These are phyloP conservation scores for Arxiozyma slooffiae DNA, from an alignment of 1,139 yeast species.

Conservation along the genomic window DNA sequence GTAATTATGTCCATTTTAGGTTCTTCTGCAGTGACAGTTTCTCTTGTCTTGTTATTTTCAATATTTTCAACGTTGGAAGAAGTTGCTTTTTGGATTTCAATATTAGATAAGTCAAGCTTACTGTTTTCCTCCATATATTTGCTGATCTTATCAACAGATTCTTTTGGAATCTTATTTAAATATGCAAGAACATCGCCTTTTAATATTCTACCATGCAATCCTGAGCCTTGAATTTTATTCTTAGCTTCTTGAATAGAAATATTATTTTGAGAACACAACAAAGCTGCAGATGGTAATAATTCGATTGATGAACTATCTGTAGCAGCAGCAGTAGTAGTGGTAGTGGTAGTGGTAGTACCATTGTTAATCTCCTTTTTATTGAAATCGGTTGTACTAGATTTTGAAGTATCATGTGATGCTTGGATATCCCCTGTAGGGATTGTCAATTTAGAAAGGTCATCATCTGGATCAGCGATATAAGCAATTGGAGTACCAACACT, in stretches of 20 bases:
- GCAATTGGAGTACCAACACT: slow-evolving; percentile 90
- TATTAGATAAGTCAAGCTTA: slow-evolving; percentile 68
- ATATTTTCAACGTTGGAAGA: slow-evolving; percentile 21
- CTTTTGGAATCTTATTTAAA: slow-evolving; percentile 58
- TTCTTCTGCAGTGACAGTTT: slow-evolving; percentile 5
- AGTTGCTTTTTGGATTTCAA: slow-evolving; percentile 31
- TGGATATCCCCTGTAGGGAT: slow-evolving; percentile 39
- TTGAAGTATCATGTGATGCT: not conserved
- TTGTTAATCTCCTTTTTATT: not conserved
- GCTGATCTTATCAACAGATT: slow-evolving; percentile 45
- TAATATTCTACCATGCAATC: slow-evolving; percentile 77
- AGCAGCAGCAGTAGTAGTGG: not conserved
- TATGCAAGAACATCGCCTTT: slow-evolving; percentile 88
- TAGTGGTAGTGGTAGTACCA: too few species aligned
- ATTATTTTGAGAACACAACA: slow-evolving; percentile 50
- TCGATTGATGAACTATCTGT: slow-evolving; percentile 3
- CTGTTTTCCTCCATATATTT: slow-evolving; percentile 47
- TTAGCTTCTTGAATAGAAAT: slow-evolving; percentile 65
- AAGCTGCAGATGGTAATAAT: slow-evolving; percentile 59
- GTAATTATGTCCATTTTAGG: slow-evolving; percentile 7
- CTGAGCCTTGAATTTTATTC: slow-evolving; percentile 66
- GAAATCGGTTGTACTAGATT: not conserved
- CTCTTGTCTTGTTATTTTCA: not conserved
- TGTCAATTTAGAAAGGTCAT: slow-evolving; percentile 58
- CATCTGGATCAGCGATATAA: slow-evolving; percentile 75